Evolutionary conservation across 257 asterid genomes (phyloP), one percentile per base, ranked within the genome.

Genomic region (Plectranthus barbatus): DNA sequence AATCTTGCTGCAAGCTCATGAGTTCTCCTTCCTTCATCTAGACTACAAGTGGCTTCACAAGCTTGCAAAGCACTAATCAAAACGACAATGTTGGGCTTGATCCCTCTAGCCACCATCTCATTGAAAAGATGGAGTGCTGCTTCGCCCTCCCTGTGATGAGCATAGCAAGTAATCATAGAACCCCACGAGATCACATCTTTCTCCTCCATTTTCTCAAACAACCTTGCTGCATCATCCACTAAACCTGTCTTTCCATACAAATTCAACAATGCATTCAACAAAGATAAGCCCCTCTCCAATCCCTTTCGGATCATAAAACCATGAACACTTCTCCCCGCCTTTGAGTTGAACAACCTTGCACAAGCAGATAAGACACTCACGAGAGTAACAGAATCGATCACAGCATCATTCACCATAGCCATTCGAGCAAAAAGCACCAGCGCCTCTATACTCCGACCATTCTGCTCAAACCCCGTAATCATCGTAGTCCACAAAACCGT

Each of bases 121-220:
- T 76, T 55, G 40, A 82, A 82, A 23, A 87, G 81, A 51, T 29
- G 31, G 7, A 84, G 78, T 14, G 95, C 96, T 53, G 64, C 55
- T 24, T 13, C 47, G 14, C 84, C 72, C 66, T 45, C 60, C 36
- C 86, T 86, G 45, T 84, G 79, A 74, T 85, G 89, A 57, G 97
- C 89, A 72, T 74, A 84, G 78, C 95, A 83, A 9, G 89, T 33
- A 67, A 90, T 73, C 81, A 87, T 67, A 57, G 81, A 83, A 39
- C 91, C 92, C 97, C 97, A 87, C 23, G 96, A 80, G 61, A 91
- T 86, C 62, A 74, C 81, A 78, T 91, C 96, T 79, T 72, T 82
- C 53, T 56, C 78, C 31, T 70, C 79, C 87, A 87, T 91, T 63
- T 23, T 65, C 33, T 44, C 54, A 65, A 91, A 87, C 72, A 86